A percentile compares a stretch with the other conserved stretches of the same genome.
These are phyloP conservation scores for Heliosperma pusillum DNA, from an alignment of 148 eudicot species.

Conservation along the genomic window DNA sequence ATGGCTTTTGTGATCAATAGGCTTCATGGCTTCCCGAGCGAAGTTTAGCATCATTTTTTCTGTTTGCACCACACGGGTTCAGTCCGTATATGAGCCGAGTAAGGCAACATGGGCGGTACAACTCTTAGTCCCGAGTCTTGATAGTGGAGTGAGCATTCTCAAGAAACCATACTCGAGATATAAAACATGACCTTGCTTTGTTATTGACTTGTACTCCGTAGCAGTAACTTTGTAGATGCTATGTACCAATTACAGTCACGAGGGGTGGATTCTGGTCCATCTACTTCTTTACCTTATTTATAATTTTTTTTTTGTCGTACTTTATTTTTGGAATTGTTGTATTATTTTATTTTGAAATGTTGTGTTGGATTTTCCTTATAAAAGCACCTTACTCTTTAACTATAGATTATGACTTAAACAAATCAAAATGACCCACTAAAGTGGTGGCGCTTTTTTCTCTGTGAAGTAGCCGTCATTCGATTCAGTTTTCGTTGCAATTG, in stretches of 20 bases:
- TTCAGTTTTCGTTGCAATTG: too few species aligned
- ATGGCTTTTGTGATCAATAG: not conserved
- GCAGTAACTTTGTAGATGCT: conserved; percentile 10
- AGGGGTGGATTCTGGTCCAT: not conserved
- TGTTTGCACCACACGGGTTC: not conserved
- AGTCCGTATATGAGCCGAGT: not conserved
- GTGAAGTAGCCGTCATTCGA: too few species aligned
- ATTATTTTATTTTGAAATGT: not conserved
- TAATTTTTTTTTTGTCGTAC: not conserved
- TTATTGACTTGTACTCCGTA: conserved; percentile 6
- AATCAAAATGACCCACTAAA: too few species aligned
- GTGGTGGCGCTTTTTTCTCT: too few species aligned
- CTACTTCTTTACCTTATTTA: not conserved
- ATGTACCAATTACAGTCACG: not conserved
- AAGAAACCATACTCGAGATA: too few species aligned
- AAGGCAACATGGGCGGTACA: not conserved
- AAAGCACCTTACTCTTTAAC: too few species aligned
- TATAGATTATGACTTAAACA: too few species aligned
- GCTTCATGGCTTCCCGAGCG: not conserved
- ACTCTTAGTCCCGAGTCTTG: too few species aligned
- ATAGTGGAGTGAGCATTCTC: too few species aligned
- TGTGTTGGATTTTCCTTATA: too few species aligned
- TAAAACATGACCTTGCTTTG: not conserved
- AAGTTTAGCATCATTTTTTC: not conserved
- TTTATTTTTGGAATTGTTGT: not conserved